Conservation (phyloP, 108 stramenopile species). For the Pseudonitzschia pungens region DNA sequence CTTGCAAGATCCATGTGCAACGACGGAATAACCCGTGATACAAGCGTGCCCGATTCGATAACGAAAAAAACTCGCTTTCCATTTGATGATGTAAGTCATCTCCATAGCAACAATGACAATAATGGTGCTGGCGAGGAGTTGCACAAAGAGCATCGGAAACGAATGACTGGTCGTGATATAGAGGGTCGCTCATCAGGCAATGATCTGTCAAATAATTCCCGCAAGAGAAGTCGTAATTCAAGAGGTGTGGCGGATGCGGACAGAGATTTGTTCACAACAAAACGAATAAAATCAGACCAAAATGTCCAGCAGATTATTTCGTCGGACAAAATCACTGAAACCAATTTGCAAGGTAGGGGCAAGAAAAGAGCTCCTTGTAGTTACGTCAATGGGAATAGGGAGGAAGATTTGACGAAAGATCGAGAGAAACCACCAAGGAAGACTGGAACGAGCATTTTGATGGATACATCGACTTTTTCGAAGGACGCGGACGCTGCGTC, state of each 20-base stretch:
- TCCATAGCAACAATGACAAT: not conserved
- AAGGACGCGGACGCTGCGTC: not conserved
- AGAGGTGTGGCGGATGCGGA: not conserved
- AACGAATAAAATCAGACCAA: conserved; percentile 2
- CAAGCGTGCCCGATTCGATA: not conserved
- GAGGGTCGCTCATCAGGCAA: not conserved
- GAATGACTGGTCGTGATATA: not conserved
- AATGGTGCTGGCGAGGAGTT: not conserved
- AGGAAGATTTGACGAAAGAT: not conserved
- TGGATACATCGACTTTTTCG: not conserved
- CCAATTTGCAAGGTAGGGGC: not conserved
- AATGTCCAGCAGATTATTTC: not conserved
- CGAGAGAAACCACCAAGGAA: not conserved
- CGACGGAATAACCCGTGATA: too few relatives aligned
- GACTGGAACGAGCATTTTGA: not conserved
- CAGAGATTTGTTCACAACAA: not conserved
- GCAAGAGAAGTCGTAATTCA: not conserved
- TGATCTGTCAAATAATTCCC: not conserved
- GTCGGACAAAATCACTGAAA: not conserved
- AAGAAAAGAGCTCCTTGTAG: not conserved
- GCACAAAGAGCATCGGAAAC: not conserved
- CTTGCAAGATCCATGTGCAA: not conserved
- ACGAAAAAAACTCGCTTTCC: not conserved
- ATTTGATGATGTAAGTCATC: not conserved
- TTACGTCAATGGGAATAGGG: not conserved